Base-by-base conservation (phyloP, 805 yeast genomes). In the Lipomyces yamadae region DNA sequence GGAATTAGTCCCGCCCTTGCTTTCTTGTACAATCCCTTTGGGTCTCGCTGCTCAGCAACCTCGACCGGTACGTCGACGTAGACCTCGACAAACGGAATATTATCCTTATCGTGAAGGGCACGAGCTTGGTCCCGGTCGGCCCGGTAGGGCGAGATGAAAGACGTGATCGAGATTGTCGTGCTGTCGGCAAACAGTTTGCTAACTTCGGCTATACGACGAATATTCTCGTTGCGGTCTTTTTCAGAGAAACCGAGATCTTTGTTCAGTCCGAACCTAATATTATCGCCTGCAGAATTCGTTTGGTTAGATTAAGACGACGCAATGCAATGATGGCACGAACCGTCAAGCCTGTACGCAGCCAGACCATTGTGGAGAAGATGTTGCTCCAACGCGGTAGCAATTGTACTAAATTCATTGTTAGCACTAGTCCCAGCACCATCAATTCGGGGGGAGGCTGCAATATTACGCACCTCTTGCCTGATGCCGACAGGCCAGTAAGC, bases 41-140 rank as follows among this genome's bases (percentile, higher is more conserved):
- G 98, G 79, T 94, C 98, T 81, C 98, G 91, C 79, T 91, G 85
- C 82, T 94, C 98, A 60, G 98, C 98, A 69, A 94, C 92, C 75
- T 89, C 92, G 61, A 94, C 83, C 45, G 98, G 98, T 56, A 92
- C 98, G 78, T 93, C 97, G 48, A 93, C 94, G 72, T 81, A 92
- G 7, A 94, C 96, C 81, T 93, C 98, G 63, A 93, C 85, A 75
- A 93, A 93, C 62, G 96, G 94, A 69, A 94, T 81, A 54, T 84
- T 84, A 71, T 88, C 86, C 67, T 86, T 86, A 70, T 84, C 86
- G 78, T 93, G 98, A 70, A 93, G 82, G 76, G 89, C 87, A 76
- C 98, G 87, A 42, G 97, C 98, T 72, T 83, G 85, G 63, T 86
- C 87, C 79, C 98, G 86, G 78, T 94, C 98, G 62, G 83, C 83